Conservation (phyloP, 192 early-diverging fungal genomes). For the Podila epicladia region DNA sequence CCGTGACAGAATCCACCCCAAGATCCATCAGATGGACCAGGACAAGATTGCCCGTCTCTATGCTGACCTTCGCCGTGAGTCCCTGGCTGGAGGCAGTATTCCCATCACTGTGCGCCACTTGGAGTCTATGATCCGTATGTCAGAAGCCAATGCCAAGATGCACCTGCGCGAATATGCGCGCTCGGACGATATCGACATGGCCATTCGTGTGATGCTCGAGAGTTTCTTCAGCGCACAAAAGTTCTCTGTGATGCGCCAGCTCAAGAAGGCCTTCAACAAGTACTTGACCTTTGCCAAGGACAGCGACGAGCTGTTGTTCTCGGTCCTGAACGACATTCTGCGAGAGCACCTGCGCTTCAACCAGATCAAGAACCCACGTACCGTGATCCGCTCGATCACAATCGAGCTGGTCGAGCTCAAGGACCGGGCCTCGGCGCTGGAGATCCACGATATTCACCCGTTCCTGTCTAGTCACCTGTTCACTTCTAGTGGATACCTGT, state of each 20-base stretch:
- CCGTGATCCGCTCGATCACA: slow-evolving; percentile 63
- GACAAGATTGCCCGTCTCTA: slow-evolving; percentile 93
- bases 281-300: slow-evolving; percentile 84
- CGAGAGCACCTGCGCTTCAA: slow-evolving; percentile 81
- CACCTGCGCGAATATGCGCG: slow-evolving; percentile 92
- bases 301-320: slow-evolving; percentile 82
- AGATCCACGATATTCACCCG: slow-evolving; percentile 71
- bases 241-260: slow-evolving; percentile 83
- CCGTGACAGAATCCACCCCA: slow-evolving; percentile 77
- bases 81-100: slow-evolving; percentile 74
- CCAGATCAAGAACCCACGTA: slow-evolving; percentile 66
- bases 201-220: slow-evolving; percentile 88
- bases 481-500: slow-evolving; percentile 47
- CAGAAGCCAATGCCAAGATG: slow-evolving; percentile 94
- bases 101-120: slow-evolving; percentile 91
- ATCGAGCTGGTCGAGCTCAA: slow-evolving; percentile 76
- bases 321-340: slow-evolving; percentile 76
- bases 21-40: slow-evolving; percentile 86
- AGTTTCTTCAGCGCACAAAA: slow-evolving; percentile 96
- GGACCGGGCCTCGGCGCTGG: slow-evolving; percentile 62
- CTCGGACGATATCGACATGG: slow-evolving; percentile 92
- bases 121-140: slow-evolving; percentile 86
- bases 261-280: slow-evolving; percentile 84
- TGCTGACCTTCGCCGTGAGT: slow-evolving; percentile 91
- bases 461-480: slow-evolving; percentile 70